phyloP scores from a whole-genome alignment of 176 grass and related monocot species.

The Oryza australiensis region DNA sequence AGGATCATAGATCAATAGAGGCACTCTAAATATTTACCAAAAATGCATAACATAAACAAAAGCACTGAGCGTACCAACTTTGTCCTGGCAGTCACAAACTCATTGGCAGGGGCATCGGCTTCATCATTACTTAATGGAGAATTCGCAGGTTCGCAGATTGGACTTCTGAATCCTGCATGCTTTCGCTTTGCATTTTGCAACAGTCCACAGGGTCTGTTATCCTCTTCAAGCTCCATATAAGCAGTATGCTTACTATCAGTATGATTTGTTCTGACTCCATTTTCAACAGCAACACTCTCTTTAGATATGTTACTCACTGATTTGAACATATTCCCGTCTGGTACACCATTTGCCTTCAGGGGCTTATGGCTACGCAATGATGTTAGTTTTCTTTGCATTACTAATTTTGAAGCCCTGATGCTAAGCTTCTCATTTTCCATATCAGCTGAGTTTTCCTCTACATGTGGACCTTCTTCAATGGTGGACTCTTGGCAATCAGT shows the following conservation, averaged over 20 bases:
- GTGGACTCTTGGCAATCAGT: conserved; percentile 23
- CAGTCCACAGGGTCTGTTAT: conserved; percentile 49
- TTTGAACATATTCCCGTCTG: conserved; percentile 59
- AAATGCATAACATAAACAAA: conserved; percentile 1
- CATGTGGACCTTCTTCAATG: conserved; percentile 30
- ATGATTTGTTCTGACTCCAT: conserved; percentile 50
- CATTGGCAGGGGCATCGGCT: conserved; percentile 50
- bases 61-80: conserved; percentile 65
- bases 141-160: conserved; percentile 72
- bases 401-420: conserved; percentile 46
- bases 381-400: conserved; percentile 74
- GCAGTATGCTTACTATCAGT: conserved; percentile 41
- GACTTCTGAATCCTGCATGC: conserved; percentile 79
- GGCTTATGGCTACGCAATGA: conserved; percentile 59
- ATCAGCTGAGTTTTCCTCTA: conserved; percentile 32
- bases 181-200: conserved; percentile 62
- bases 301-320: conserved; percentile 43
- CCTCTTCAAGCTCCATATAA: conserved; percentile 47
- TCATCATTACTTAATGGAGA: conserved; percentile 83
- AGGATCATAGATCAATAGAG: neutral
- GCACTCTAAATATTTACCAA: conserved; percentile 19
- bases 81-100: conserved; percentile 80
- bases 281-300: conserved; percentile 56
- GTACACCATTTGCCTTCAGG: conserved; percentile 48
- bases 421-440: conserved; percentile 62